Base-by-base conservation (phyloP, 257 asterid species). In the Pogostemon cablin region DNA sequence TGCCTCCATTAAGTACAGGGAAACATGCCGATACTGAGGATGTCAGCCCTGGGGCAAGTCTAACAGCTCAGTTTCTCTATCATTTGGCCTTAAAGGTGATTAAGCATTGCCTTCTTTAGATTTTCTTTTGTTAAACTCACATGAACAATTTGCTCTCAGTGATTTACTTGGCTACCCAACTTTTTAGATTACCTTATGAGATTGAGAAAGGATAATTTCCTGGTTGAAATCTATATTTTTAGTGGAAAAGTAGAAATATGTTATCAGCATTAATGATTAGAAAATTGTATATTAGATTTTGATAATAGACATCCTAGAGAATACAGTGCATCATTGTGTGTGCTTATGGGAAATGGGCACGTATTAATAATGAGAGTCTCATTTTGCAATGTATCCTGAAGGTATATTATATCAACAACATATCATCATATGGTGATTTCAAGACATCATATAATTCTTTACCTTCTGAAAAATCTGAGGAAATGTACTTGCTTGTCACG, bases 41-140 rank as follows among this genome's bases (percentile, higher is more conserved):
- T 61, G 76, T 83, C 80, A 85, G 87, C 81, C 87, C 92, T 52
- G 99, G 96, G 73, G 97, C 90, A 68, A 82, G 84, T 82, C 90
- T 91, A 63, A 87, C 96, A 0, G 95, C 99, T 82, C 98, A 95
- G 69, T 88, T 95, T 86, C 88, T 91, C 54, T 91, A 95, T 80
- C 92, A 95, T 83, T 78, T 91, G 78, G 98, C 93, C 41, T 71
- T 76, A 37, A 91, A 95, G 98, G 99, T 95, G 62, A 63, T 63
- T 64, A 71, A 34, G 20, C 63, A 74, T 75, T 71, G 34, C 46
- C 71, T 69, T 70, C 12, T 67, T 53, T 64, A 17, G 56, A 66
- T 60, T 63, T 72, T 62, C 34, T 68, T 42, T 58, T 69, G 55
- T 52, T 43, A 68, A 65, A 35, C 9, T 72, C 70, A 70, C 34